Base-by-base conservation (phyloP, 2,329 filamentous ascomycete species). In the Onygena corvina region DNA sequence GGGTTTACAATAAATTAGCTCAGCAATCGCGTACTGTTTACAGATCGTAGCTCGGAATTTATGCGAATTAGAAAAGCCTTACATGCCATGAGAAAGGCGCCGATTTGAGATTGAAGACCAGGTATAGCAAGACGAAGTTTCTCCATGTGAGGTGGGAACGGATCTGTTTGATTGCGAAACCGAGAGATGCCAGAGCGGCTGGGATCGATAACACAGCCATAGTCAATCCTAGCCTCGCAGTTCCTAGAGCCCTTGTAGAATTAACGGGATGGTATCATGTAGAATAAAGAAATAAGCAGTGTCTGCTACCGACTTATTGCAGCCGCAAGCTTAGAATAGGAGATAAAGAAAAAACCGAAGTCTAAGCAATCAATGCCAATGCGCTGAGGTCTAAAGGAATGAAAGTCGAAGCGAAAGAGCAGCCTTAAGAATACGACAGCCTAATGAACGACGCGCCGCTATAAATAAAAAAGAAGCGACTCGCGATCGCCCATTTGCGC, bases 51-150 rank as follows among this genome's bases (percentile, higher is more conserved):
- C 30, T 29, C 36, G 16, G 8, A 35, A 23, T 20, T 47, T 14
- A 40, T 5, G 36, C 21, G 38, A 12, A 18, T 18, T 16, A 25
- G 38, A 16, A 14, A 18, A 46, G 27, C 40, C 80, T 49, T 74
- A 85, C 81, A 57, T 86, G 86, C 85, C 85, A 90, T 7, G 78
- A 76, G 35, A 86, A 74, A 0, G 85, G 85, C 52, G 88, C 60
- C 52, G 76, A 84, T 73, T 90, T 90, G 68, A 82, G 71, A 64
- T 89, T 90, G 36, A 77, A 57, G 5, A 82, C 44, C 9, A 77
- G 70, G 50, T 84, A 76, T 9, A 76, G 46, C 11, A 82, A 40
- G n/a, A 62, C 59, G 25, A 65, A 34, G 3, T 60, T 59, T 47
- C 58, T 61, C 63, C 65, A 68, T 38, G 61, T 53, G 7, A 44